Base-by-base conservation (phyloP, 2,329 filamentous ascomycete species). In the Trichoderma atroviride region DNA sequence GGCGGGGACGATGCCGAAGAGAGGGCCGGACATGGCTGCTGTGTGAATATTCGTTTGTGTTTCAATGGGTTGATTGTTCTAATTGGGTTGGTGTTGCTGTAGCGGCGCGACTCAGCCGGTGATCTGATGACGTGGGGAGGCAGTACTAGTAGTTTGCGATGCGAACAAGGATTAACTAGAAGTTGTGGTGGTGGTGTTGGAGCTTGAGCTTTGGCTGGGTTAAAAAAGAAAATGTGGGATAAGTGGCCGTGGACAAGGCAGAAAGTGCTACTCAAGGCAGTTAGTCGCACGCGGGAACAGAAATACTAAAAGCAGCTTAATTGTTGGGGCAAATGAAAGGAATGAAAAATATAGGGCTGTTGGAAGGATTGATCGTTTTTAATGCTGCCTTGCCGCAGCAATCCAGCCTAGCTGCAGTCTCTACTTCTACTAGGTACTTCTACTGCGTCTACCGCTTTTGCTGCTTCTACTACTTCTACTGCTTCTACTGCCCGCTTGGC, bases 1-100 rank as follows among this genome's bases (percentile, higher is more conserved):
- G 29, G 88, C 85, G 14, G 88, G 87, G 69, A 91, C 82, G 73
- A 89, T 82, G 75, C 87, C 87, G 75, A 89, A 88, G 71, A 86
- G 82, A 68, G 83, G 83, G 16, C 76, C 75, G 59, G 83, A 79
- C 82, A 83, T 84, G 66, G 69, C 73, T 43, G 37, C 37, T 43
- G 5, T 35, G 33, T 35, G 33, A 35, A 35, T 35, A 35, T 35
- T 50, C n/a, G 1, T 50, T 24, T 24, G 47, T 24, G 47, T 50
- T 50, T 13, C 9, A 10, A 0, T 24, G n/a, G n/a, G n/a, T 55
- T 31, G n/a, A 14, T 35, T 31, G 13, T 13, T 35, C 16, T n/a
- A 43, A n/a, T 10, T 50, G 40, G 40, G 13, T 27, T 47, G 50
- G 6, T 3, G 35, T 14, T 43, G 9, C 29, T 47, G 27, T 7